These are phyloP conservation scores for Monosporascus sp. DNA, from an alignment of 2,329 filamentous ascomycete species.

Conservation along the genomic window DNA sequence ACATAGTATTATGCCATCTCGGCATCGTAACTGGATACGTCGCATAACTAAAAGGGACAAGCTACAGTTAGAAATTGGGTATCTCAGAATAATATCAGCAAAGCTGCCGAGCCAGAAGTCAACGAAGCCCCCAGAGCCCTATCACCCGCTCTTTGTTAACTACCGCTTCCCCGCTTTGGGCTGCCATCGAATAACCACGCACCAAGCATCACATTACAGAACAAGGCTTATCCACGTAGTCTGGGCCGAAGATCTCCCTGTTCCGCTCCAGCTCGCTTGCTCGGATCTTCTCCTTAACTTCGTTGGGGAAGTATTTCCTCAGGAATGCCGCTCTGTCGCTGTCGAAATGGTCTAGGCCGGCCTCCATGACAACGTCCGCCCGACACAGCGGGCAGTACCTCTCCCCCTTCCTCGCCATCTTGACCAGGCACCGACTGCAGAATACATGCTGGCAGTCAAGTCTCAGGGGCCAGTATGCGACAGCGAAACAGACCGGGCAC, in stretches of 20 bases:
- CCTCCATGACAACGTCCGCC: constrained; percentile 63
- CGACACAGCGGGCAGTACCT: constrained; percentile 72
- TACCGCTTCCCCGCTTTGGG: background rate
- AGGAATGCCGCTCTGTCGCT: constrained; percentile 62
- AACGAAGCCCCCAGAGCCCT: background rate
- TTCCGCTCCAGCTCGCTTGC: constrained; percentile 74
- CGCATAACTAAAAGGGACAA: too few species aligned
- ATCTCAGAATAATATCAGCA: background rate
- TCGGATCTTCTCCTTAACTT: constrained; percentile 60
- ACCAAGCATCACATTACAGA: constrained; percentile 46
- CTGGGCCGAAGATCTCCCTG: constrained; percentile 64
- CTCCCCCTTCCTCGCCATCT: constrained; percentile 67
- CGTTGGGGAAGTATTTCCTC: constrained; percentile 68
- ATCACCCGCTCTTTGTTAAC: background rate
- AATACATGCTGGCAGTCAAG: constrained; percentile 72
- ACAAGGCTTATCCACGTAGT: constrained; percentile 56
- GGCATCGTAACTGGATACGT: too few species aligned
- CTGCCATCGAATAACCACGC: background rate
- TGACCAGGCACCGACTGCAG: constrained; percentile 78
- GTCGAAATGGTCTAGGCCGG: constrained; percentile 69
- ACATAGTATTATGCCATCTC: too few species aligned
- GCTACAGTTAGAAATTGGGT: background rate
- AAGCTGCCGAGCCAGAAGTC: too few species aligned
- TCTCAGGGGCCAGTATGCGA: constrained; percentile 78
- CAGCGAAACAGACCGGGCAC: constrained; percentile 73